phyloP scores from a whole-genome alignment of 164 flowering plant genomes.

The Nymphaea thermarum region DNA sequence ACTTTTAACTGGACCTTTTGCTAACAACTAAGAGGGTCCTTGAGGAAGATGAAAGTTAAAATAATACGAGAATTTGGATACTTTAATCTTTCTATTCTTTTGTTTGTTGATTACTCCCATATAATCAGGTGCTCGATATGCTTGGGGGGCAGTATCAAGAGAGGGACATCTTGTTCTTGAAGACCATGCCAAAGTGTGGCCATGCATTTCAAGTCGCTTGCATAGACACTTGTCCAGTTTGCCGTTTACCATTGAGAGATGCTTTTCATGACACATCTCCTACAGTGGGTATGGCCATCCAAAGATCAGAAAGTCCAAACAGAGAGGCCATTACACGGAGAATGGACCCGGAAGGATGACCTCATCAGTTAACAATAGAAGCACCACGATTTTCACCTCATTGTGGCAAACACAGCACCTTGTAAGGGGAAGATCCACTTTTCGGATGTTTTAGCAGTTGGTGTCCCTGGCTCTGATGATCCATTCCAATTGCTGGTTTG shows the following conservation, averaged over 20 bases:
- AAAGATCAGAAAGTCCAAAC: neutral
- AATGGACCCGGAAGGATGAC: neutral
- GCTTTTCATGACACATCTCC: neutral
- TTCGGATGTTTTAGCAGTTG: too few relatives aligned
- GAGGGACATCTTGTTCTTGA: neutral
- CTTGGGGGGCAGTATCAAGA: neutral
- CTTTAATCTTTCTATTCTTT: neutral
- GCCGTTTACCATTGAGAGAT: slow-evolving; percentile 17
- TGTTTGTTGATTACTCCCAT: neutral
- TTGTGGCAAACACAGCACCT: too few relatives aligned
- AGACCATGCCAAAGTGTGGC: slow-evolving; percentile 40
- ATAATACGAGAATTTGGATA: neutral
- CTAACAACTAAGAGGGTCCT: too few relatives aligned
- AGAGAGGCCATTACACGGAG: neutral
- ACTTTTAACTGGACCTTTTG: too few relatives aligned
- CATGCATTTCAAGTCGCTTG: slow-evolving; percentile 65
- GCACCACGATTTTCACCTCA: too few relatives aligned
- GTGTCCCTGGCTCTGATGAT: too few relatives aligned
- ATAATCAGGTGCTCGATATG: neutral
- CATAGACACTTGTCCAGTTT: slow-evolving; percentile 62
- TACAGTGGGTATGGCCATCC: neutral
- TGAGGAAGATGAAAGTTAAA: too few relatives aligned
- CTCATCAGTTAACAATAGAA: too few relatives aligned
- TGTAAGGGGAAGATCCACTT: too few relatives aligned
- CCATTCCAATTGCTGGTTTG: too few relatives aligned